Evolutionary conservation across 1,139 yeast genomes (phyloP).

Genomic region (Magnusiomyces sp.): DNA sequence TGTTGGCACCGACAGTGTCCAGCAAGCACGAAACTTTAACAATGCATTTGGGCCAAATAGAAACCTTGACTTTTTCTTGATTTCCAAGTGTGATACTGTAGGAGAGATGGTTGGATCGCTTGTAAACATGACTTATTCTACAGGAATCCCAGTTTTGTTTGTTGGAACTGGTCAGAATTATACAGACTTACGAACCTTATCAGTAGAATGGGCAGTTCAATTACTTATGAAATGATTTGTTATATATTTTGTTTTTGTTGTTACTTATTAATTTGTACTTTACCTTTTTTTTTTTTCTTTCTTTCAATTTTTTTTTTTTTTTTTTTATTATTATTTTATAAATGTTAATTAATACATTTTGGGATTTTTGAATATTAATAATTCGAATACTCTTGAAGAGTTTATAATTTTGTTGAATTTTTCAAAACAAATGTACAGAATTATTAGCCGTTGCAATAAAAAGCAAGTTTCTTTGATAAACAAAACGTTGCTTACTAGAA

Average conservation of each 20-base stretch:
- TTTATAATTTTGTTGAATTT: no score
- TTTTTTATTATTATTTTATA: neutral
- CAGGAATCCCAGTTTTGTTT: constrained; percentile 89
- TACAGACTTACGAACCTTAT: constrained; percentile 86
- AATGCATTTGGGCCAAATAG: constrained; percentile 84
- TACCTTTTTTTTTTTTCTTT: neutral
- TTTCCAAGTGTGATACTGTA: constrained; percentile 94
- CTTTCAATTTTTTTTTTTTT: no score
- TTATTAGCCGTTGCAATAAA: no score
- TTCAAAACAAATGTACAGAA: no score
- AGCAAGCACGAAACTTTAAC: constrained; percentile 89
- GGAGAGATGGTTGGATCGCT: constrained; percentile 95
- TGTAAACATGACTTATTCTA: constrained; percentile 96
- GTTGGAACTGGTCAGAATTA: constrained; percentile 97
- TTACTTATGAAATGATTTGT: constrained; percentile 51
- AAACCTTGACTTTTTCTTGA: constrained; percentile 79
- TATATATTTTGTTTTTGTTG: neutral
- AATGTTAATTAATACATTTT: neutral
- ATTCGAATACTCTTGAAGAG: neutral
- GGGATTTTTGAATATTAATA: neutral
- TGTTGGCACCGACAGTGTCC: constrained; percentile 95
- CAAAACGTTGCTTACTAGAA: no score
- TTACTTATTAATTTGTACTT: constrained; percentile 1
- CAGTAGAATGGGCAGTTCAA: constrained; percentile 88
- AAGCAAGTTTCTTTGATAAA: no score